phyloP scores from a whole-genome alignment of 129 eudicot genomes.

The Flaveria sonorensis region DNA sequence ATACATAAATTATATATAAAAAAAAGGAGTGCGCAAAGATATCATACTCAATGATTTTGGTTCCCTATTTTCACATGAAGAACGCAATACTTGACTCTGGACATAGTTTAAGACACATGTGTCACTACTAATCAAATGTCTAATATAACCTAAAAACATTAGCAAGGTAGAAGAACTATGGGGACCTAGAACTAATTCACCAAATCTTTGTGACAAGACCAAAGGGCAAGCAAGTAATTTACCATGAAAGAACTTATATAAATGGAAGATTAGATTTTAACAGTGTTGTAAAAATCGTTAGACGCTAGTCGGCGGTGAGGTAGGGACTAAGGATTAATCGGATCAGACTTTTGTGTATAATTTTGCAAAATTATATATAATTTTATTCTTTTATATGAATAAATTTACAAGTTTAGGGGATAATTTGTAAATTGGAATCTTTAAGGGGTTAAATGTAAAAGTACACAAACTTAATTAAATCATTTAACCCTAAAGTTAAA shows the following conservation, averaged over 20 bases:
- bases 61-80: background rate
- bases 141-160: background rate
- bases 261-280: too few species aligned
- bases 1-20: background rate
- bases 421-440: too few species aligned
- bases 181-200: background rate
- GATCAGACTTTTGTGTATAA: too few species aligned
- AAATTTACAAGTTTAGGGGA: too few species aligned
- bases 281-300: too few species aligned
- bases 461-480: too few species aligned
- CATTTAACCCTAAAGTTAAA: too few species aligned
- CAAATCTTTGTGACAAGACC: background rate
- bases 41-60: background rate
- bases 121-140: slow-evolving; percentile 6
- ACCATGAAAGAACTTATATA: background rate
- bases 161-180: background rate
- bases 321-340: too few species aligned
- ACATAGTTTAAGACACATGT: background rate
- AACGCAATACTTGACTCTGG: background rate
- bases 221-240: background rate
- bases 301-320: too few species aligned
- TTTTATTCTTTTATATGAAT: too few species aligned
- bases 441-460: too few species aligned
- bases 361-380: background rate
- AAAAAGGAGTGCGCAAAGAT: background rate